Percentiles rank a stretch among this genome's conserved stretches.
phyloP scores from a whole-genome alignment of 2,329 filamentous ascomycete genomes.

The Fusarium pseudonygamai region DNA sequence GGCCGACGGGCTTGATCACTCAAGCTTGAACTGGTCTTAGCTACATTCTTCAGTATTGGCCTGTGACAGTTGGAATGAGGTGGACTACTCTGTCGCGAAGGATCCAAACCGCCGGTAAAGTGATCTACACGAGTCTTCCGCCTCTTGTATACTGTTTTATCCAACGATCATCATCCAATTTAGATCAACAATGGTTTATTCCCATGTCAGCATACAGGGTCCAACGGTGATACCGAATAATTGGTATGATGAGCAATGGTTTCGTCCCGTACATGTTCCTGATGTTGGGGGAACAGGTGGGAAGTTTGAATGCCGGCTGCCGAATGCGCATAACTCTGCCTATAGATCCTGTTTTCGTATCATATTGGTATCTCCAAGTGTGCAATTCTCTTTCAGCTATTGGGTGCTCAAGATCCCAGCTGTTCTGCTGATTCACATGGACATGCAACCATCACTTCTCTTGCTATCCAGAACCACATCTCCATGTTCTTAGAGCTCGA shows the following conservation, averaged over 20 bases:
- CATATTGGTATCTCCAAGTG: fast-evolving
- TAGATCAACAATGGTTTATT: too few relatives aligned
- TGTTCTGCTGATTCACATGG: background rate
- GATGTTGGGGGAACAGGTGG: too few relatives aligned
- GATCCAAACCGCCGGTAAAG: background rate
- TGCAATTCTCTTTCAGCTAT: background rate
- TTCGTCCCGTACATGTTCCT: background rate
- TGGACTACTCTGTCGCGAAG: background rate
- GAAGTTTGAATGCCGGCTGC: background rate
- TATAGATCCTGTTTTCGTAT: fast-evolving
- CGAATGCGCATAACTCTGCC: background rate
- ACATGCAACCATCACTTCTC: background rate
- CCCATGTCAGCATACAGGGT: background rate
- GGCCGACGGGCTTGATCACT: background rate
- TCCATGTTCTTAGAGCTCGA: background rate
- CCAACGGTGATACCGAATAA: background rate
- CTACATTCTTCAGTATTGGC: background rate
- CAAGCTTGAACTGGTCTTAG: background rate
- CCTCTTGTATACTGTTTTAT: background rate
- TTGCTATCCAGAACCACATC: too few relatives aligned
- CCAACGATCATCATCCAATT: fast-evolving
- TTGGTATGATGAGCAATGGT: fast-evolving
- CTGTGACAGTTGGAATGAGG: conserved; percentile 1
- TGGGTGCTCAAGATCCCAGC: background rate
- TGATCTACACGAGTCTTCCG: background rate